phyloP scores from a whole-genome alignment of 2,329 filamentous ascomycete genomes.

The Diaporthe citri region DNA sequence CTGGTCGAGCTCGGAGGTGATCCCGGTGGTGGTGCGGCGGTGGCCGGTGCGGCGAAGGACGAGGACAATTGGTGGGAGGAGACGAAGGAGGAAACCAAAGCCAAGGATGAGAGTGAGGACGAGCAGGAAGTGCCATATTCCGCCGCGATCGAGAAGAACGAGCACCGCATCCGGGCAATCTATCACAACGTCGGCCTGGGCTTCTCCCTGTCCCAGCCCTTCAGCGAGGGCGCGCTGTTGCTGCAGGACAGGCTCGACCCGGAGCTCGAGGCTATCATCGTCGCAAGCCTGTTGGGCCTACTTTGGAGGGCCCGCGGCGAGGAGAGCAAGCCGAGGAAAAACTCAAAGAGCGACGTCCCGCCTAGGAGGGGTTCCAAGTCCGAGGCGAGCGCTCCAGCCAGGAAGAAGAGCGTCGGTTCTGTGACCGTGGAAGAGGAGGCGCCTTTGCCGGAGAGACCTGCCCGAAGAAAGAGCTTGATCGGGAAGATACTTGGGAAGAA shows the following conservation, averaged over 20 bases:
- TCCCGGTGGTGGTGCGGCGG: neutral
- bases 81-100: neutral
- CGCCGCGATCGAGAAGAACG: neutral
- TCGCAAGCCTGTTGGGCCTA: slow-evolving; percentile 38
- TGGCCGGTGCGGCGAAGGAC: neutral
- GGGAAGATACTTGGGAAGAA: slow-evolving; percentile 38
- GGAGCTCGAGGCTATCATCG: slow-evolving; percentile 36
- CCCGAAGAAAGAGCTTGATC: slow-evolving; percentile 31
- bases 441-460: neutral
- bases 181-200: slow-evolving; percentile 40
- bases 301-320: slow-evolving; percentile 36
- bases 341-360: slow-evolving; percentile 22
- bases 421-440: neutral
- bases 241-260: slow-evolving; percentile 29
- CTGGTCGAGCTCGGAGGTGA: slow-evolving; percentile 31
- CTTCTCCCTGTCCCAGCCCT: slow-evolving; percentile 36
- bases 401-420: slow-evolving; percentile 18
- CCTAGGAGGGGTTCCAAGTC: slow-evolving; percentile 18
- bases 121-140: slow-evolving; percentile 5
- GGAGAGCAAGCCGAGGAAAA: slow-evolving; percentile 32
- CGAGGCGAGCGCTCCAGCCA: neutral
- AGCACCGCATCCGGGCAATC: slow-evolving; percentile 36
- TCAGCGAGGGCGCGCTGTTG: slow-evolving; percentile 38
- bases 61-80: slow-evolving; percentile 31
- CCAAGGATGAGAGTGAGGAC: neutral